These are phyloP conservation scores for Xylaria longipes DNA, from an alignment of 495 filamentous ascomycete species.

Conservation along the genomic window DNA sequence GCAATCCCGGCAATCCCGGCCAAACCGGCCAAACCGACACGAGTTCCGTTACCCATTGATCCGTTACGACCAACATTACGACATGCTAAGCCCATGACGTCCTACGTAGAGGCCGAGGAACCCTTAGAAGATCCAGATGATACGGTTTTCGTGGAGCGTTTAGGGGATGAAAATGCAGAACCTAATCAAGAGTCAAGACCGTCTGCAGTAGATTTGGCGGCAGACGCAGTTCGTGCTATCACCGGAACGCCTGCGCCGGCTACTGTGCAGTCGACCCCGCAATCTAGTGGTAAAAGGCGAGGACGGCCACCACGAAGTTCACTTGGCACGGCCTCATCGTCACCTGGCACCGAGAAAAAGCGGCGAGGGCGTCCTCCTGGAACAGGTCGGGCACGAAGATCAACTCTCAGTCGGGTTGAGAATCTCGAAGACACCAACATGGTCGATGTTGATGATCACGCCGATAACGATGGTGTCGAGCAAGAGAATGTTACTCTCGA, in stretches of 20 bases:
- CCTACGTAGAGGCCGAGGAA: slow-evolving; percentile 49
- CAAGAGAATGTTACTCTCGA: slow-evolving; percentile 31
- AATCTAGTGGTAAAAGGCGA: slow-evolving; percentile 30
- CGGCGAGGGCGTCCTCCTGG: slow-evolving; percentile 37
- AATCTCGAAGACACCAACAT: slow-evolving; percentile 27
- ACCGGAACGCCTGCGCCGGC: slow-evolving; percentile 7
- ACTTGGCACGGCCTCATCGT: slow-evolving; percentile 23
- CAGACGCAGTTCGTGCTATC: slow-evolving; percentile 38
- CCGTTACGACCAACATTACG: slow-evolving; percentile 48
- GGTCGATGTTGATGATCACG: slow-evolving; percentile 21
- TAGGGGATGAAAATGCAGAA: slow-evolving; percentile 26
- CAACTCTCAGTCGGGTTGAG: slow-evolving; percentile 27
- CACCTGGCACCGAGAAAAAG: slow-evolving; percentile 29
- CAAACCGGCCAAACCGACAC: slow-evolving; percentile 16
- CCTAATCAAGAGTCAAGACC: slow-evolving; percentile 36
- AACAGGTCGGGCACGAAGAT: slow-evolving; percentile 32
- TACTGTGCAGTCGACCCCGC: slow-evolving; percentile 4
- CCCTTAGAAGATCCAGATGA: slow-evolving; percentile 47
- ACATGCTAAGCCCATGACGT: slow-evolving; percentile 52
- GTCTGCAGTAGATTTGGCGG: slow-evolving; percentile 45
- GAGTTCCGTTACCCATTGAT: slow-evolving; percentile 31
- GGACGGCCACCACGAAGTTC: slow-evolving; percentile 38
- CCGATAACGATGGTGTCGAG: slow-evolving; percentile 19
- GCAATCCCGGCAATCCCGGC: too few species aligned
- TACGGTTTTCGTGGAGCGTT: slow-evolving; percentile 33